Conservation (phyloP, 805 yeast species). For the Wickerhamomyces chaumierensis region DNA sequence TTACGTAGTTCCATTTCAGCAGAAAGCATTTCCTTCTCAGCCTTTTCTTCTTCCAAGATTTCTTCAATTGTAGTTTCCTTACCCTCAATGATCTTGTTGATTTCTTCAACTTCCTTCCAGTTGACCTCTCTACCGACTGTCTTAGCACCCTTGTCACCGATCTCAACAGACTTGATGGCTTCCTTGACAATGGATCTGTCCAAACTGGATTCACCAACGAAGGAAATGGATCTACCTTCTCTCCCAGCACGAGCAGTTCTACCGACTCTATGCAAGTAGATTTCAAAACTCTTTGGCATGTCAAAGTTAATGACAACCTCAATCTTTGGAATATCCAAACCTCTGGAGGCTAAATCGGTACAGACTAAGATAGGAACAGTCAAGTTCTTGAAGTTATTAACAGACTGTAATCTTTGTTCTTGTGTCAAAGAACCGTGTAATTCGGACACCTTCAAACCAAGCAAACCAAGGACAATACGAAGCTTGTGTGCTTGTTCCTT, state of each 20-base stretch:
- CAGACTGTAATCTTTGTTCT: constrained; percentile 84
- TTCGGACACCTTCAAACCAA: constrained; percentile 71
- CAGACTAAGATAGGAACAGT: constrained; percentile 82
- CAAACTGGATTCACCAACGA: constrained; percentile 84
- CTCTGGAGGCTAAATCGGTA: constrained; percentile 98
- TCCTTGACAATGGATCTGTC: constrained; percentile 89
- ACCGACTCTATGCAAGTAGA: constrained; percentile 95
- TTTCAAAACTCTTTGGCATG: constrained; percentile 88
- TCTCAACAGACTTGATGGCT: constrained; percentile 59
- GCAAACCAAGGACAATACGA: constrained; percentile 61
- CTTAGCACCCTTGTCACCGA: constrained; percentile 30
- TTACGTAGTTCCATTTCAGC: constrained; percentile 88
- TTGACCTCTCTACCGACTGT: constrained; percentile 88
- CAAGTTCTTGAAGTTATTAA: constrained; percentile 71
- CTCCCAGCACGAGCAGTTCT: constrained; percentile 99
- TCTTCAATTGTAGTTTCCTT: constrained; percentile 59
- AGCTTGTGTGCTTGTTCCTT: constrained; percentile 85
- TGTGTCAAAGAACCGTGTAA: constrained; percentile 78
- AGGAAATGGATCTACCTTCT: constrained; percentile 84
- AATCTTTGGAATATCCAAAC: constrained; percentile 96
- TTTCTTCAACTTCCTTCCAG: constrained; percentile 72
- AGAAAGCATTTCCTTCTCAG: constrained; percentile 71
- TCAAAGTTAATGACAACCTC: constrained; percentile 91
- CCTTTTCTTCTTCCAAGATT: constrained; percentile 77
- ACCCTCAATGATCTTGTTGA: constrained; percentile 47